A percentile compares a stretch with the other conserved stretches of the same genome.
phyloP scores from a whole-genome alignment of 306 rosid genomes.

The Echinosophora koreensis region DNA sequence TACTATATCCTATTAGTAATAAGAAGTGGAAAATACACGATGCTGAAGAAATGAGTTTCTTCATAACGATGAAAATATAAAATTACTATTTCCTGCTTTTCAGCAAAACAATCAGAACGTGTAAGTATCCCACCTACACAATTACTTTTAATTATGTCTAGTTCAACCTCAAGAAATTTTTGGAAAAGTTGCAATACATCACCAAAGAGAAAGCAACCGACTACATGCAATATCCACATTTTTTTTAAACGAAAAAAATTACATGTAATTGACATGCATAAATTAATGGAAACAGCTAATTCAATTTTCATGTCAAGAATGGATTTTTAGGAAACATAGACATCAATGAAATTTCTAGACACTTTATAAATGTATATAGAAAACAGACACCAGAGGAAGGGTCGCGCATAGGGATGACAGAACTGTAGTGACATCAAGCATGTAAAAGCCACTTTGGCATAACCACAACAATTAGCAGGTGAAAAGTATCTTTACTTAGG shows the following conservation, averaged over 20 bases:
- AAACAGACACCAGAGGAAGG: neutral
- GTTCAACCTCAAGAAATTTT: slow-evolving; percentile 1
- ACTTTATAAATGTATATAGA: neutral
- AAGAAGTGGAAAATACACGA: slow-evolving; percentile 8
- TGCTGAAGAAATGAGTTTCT: slow-evolving; percentile 14
- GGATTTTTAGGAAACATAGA: neutral
- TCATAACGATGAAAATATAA: neutral
- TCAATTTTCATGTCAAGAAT: slow-evolving; percentile 9
- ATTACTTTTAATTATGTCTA: slow-evolving; percentile 13
- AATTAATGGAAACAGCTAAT: slow-evolving; percentile 19
- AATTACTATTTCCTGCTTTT: slow-evolving; percentile 16
- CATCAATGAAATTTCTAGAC: neutral
- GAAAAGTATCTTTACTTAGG: neutral
- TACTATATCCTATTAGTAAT: slow-evolving; percentile 21
- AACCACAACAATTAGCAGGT: slow-evolving; percentile 9
- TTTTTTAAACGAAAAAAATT: slow-evolving; percentile 30
- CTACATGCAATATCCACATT: neutral
- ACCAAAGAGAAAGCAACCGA: slow-evolving; percentile 29
- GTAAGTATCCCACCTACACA: slow-evolving; percentile 7
- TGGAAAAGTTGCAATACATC: slow-evolving; percentile 8
- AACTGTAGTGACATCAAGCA: neutral
- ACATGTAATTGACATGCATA: neutral
- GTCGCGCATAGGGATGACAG: neutral
- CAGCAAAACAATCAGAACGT: slow-evolving; percentile 14
- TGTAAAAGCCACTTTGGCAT: slow-evolving; percentile 6